Evolutionary conservation across 768 basidiomycete species (phyloP).

Genomic region (Auricularia sp.): DNA sequence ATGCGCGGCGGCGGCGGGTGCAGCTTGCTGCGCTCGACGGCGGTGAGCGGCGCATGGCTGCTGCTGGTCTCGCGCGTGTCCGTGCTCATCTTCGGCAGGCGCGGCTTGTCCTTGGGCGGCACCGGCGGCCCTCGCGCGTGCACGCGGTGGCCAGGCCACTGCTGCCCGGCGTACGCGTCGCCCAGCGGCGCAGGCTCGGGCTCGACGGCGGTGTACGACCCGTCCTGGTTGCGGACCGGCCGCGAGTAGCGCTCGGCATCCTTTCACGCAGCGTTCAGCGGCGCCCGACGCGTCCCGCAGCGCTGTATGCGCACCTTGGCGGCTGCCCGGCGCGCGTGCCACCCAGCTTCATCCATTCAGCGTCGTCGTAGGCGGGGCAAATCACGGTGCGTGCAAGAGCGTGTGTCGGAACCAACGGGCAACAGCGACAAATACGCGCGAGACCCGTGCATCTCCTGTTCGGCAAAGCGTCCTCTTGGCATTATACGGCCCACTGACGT

Average conservation of each 20-base stretch:
- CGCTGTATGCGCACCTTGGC: not conserved
- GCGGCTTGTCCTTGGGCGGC: conserved; percentile 1
- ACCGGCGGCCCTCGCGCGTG: not conserved
- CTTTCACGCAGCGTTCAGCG: not conserved
- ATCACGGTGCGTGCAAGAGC: not conserved
- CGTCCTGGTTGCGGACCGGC: not conserved
- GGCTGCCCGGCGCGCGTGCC: not conserved
- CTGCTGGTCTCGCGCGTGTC: not conserved
- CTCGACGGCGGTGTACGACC: not conserved
- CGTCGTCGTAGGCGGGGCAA: not conserved
- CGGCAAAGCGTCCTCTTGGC: not conserved
- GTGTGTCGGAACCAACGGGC: not conserved
- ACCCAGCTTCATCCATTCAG: conserved; percentile 3
- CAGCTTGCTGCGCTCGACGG: conserved; percentile 54
- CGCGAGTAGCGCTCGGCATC: not conserved
- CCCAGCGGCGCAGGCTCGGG: not conserved
- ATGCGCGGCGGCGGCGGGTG: conserved; percentile 51
- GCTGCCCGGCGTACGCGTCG: not conserved
- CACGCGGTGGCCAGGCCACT: not conserved
- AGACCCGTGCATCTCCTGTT: too few relatives aligned
- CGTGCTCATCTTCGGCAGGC: not conserved
- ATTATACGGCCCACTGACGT: not conserved
- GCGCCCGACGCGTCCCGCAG: not conserved
- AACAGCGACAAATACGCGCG: not conserved
- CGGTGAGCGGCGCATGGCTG: conserved; percentile 32